Evolutionary conservation across 2,329 filamentous ascomycete species (phyloP), one percentile per base, ranked within the genome.

Genomic region (Talaromyces atroroseus): DNA sequence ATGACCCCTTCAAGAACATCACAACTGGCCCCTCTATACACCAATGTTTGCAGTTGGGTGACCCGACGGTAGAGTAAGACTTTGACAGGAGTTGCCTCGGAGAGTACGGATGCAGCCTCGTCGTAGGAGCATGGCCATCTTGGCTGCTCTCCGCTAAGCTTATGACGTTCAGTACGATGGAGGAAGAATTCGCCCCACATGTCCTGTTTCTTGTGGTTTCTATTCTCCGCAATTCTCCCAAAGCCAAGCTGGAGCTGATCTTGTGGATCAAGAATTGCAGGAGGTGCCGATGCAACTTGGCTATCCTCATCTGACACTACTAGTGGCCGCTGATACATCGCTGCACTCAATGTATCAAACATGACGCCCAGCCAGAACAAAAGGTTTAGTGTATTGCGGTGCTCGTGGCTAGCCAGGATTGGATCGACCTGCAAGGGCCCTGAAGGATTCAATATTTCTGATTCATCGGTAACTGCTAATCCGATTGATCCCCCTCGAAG

Each of bases 331-430:
- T 75, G 71, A 51, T 78, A 74, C 72, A 84, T 80, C 1, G 80
- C 79, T 0, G 81, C 76, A 0, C 78, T 81, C 8, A 83, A 66
- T 0, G 81, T 83, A 61, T 84, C 81, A 49, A 82, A 80, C 81
- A 84, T 84, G 47, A 83, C 71, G 0, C 78, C 79, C 16, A 84
- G 69, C 82, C 82, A 84, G 62, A 80, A 83, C 2, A 84, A 63
- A 11, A 84, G 67, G 12, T 79, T 74, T 24, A 84, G 71, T 0
- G 82, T 83, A 11, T 74, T 68, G 18, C 68, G 67, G 65, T 78
- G 68, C 18, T 72, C 68, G 40, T 20, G 38, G 50, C 24, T 26
- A 63, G 57, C 45, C 65, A 68, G 12, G 73, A 61, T 68, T 54
- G 32, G 45, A 49, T 49, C 42, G 14, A 46, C 46, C 6, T 54